Evolutionary conservation across 805 yeast genomes (phyloP).

Genomic region (Barnettozyma vustinii): DNA sequence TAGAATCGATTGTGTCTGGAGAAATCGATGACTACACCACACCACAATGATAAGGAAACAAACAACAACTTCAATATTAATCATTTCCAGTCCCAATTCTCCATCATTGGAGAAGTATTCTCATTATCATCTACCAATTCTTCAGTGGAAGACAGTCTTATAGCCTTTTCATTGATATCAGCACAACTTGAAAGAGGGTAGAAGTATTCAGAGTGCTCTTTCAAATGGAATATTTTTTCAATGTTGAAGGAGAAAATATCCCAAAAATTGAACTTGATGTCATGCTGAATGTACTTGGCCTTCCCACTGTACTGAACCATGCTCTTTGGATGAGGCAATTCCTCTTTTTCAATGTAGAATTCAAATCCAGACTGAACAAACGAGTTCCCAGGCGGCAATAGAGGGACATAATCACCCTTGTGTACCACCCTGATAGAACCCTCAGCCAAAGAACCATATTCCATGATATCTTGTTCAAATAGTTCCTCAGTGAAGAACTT

Average conservation of each 20-base stretch:
- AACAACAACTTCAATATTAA: too few species aligned
- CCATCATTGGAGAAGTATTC: too few species aligned
- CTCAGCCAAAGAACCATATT: slow-evolving; percentile 9
- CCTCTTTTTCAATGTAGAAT: slow-evolving; percentile 30
- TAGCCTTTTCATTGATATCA: slow-evolving; percentile 8
- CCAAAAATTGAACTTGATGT: slow-evolving; percentile 9
- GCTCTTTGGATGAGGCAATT: slow-evolving; percentile 32
- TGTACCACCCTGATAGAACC: slow-evolving; percentile 56
- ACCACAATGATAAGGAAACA: too few species aligned
- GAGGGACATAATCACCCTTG: slow-evolving; percentile 52
- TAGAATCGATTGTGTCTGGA: too few species aligned
- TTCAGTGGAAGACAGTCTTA: neutral
- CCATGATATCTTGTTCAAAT: slow-evolving; percentile 24
- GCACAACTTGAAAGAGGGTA: slow-evolving; percentile 15
- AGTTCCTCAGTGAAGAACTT: slow-evolving; percentile 37
- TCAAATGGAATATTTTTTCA: slow-evolving; percentile 14
- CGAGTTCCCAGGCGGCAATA: slow-evolving; percentile 47
- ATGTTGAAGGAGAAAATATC: slow-evolving; percentile 17
- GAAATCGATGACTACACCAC: too few species aligned
- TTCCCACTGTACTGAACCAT: slow-evolving; percentile 12
- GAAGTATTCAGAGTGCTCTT: slow-evolving; percentile 19
- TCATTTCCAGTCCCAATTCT: too few species aligned
- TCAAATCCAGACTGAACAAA: slow-evolving; percentile 30
- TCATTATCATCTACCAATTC: neutral
- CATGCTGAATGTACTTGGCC: slow-evolving; percentile 13